These are phyloP conservation scores for Pythium brachiatum DNA, from an alignment of 352 stramenopile genomes.

Conservation along the genomic window DNA sequence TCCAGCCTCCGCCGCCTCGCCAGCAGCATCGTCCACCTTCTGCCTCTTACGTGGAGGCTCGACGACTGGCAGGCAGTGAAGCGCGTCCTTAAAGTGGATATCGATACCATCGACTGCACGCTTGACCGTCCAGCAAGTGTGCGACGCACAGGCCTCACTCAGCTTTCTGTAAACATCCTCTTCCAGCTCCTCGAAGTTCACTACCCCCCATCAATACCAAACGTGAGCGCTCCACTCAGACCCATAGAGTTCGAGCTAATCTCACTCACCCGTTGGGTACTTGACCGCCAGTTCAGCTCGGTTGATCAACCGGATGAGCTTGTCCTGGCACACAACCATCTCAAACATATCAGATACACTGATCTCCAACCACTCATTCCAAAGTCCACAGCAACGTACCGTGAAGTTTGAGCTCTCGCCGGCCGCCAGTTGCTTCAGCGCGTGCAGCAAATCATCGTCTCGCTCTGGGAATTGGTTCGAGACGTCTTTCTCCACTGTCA, in stretches of 20 bases:
- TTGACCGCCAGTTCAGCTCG: constrained; percentile 81
- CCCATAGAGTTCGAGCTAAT: too few species aligned
- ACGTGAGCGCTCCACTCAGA: too few species aligned
- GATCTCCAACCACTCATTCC: background rate
- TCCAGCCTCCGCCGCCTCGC: background rate
- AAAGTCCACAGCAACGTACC: constrained; percentile 32
- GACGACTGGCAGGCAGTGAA: constrained; percentile 65
- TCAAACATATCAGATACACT: too few species aligned
- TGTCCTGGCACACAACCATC: constrained; percentile 53
- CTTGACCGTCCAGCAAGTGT: constrained; percentile 72
- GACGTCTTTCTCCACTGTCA: constrained; percentile 84
- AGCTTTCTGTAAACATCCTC: constrained; percentile 75
- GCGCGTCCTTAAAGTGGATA: constrained; percentile 74
- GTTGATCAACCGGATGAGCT: constrained; percentile 80
- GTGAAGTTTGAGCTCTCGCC: constrained; percentile 77
- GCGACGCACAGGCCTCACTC: constrained; percentile 52
- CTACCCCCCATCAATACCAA: too few species aligned
- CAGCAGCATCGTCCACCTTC: constrained; percentile 39
- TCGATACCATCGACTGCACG: constrained; percentile 74
- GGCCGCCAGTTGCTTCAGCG: constrained; percentile 64
- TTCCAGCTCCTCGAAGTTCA: constrained; percentile 85
- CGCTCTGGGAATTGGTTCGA: constrained; percentile 83
- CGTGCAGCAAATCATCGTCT: constrained; percentile 72
- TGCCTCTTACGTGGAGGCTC: constrained; percentile 71
- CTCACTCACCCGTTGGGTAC: constrained; percentile 49